Evolutionary conservation across 1,284 basidiomycete species (phyloP).

Genomic region (Trichosporon sp.): DNA sequence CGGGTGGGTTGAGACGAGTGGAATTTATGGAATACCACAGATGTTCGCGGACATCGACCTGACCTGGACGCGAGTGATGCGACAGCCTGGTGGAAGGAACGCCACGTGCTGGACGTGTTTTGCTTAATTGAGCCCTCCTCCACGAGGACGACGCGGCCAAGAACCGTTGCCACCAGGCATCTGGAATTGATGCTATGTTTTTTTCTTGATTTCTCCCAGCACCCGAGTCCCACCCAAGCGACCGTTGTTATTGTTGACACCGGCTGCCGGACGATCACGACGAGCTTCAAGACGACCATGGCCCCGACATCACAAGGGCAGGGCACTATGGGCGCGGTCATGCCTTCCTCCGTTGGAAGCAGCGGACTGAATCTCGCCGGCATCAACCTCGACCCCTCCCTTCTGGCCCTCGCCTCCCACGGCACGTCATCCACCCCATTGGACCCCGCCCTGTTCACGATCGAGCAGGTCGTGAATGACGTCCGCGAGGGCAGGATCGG

Average conservation of each 20-base stretch:
- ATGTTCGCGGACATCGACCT: constrained; percentile 4
- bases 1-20: constrained; percentile 2
- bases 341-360: background rate
- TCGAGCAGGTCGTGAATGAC: constrained; percentile 38
- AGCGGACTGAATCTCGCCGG: background rate
- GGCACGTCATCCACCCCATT: constrained; percentile 16
- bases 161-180: background rate
- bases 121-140: background rate
- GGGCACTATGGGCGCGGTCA: background rate
- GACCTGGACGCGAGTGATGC: constrained; percentile 5
- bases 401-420: constrained; percentile 9
- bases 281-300: background rate
- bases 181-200: background rate
- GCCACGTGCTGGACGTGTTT: background rate
- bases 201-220: constrained; percentile 3
- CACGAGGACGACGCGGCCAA: background rate
- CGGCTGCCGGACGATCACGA: background rate
- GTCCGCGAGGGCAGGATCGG: constrained; percentile 29
- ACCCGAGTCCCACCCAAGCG: background rate
- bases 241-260: constrained; percentile 1
- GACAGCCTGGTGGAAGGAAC: background rate
- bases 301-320: background rate
- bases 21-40: constrained; percentile 9
- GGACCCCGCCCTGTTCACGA: constrained; percentile 36
- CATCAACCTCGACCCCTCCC: constrained; percentile 14